A percentile compares a stretch with the other conserved stretches of the same genome.
These are phyloP conservation scores for Saccharum officinarum DNA, from an alignment of 176 grass and related monocot genomes.

Conservation along the genomic window DNA sequence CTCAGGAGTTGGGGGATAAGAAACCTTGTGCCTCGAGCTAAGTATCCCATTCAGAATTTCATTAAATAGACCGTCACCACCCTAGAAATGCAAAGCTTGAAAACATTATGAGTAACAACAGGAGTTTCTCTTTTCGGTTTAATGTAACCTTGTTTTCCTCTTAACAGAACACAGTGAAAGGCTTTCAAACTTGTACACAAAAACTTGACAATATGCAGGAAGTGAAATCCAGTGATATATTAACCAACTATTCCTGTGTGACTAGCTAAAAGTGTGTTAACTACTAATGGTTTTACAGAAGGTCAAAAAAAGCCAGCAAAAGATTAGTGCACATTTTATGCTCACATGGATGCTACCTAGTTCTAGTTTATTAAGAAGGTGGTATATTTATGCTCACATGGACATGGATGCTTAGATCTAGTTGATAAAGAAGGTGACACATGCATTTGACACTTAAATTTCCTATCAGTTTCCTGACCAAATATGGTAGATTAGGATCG, in stretches of 20 bases:
- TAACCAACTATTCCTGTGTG: not conserved
- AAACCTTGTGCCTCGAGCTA: conserved; percentile 56
- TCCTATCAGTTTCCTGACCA: not conserved
- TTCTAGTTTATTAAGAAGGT: conserved; percentile 1
- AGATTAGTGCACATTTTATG: not conserved
- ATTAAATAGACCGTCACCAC: conserved; percentile 92
- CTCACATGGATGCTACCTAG: conserved; percentile 10
- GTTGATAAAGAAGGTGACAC: not conserved
- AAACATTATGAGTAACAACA: not conserved
- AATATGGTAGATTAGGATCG: not conserved
- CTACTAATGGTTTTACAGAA: not conserved
- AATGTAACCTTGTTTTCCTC: not conserved
- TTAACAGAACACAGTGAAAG: not conserved
- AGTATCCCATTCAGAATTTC: conserved; percentile 93
- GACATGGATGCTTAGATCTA: not conserved
- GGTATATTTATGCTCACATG: not conserved
- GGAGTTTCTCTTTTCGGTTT: not conserved
- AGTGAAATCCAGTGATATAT: conserved; percentile 5
- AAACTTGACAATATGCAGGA: not conserved
- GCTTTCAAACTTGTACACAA: conserved; percentile 3
- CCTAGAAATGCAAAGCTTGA: conserved; percentile 49
- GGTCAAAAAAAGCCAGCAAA: not conserved
- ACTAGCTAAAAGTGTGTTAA: not conserved
- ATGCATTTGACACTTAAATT: conserved; percentile 14
- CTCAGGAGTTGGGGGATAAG: conserved; percentile 72